A percentile compares a stretch with the other conserved stretches of the same genome.
phyloP scores from a whole-genome alignment of 78 protist genomes.

The Dictyostelium citrinum region DNA sequence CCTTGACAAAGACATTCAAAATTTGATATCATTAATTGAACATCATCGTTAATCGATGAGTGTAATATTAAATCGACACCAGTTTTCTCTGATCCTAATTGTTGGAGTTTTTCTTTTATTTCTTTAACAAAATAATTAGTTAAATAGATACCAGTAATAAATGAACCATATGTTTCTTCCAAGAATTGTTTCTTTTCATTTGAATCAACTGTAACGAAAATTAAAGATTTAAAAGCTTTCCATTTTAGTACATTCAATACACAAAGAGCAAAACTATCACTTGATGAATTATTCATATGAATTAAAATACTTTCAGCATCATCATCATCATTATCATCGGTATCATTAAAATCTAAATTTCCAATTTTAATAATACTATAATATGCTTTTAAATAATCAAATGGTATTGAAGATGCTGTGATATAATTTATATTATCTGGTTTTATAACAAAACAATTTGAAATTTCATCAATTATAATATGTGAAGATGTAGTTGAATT shows the following conservation, averaged over 20 bases:
- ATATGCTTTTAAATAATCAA: background rate
- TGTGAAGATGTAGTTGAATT: background rate
- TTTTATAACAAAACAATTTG: background rate
- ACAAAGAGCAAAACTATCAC: background rate
- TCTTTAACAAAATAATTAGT: background rate
- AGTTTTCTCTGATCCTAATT: background rate
- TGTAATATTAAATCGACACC: conserved; percentile 74
- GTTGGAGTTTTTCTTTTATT: background rate
- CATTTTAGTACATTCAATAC: background rate
- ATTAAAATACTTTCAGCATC: background rate
- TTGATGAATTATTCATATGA: background rate
- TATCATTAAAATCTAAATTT: background rate
- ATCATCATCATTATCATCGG: background rate
- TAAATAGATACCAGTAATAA: background rate
- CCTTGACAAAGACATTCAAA: background rate
- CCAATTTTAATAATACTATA: background rate
- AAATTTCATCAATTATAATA: background rate
- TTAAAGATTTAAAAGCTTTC: background rate
- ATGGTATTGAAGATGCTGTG: background rate
- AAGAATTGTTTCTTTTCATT: conserved; percentile 9
- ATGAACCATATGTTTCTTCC: background rate
- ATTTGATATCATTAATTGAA: background rate
- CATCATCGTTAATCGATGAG: background rate
- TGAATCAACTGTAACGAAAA: conserved; percentile 10
- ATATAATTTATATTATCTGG: background rate